Percentiles rank a stretch among this genome's conserved stretches.
Evolutionary conservation across 352 stramenopile species (phyloP).

Genomic region (Globisporangium splendens): DNA sequence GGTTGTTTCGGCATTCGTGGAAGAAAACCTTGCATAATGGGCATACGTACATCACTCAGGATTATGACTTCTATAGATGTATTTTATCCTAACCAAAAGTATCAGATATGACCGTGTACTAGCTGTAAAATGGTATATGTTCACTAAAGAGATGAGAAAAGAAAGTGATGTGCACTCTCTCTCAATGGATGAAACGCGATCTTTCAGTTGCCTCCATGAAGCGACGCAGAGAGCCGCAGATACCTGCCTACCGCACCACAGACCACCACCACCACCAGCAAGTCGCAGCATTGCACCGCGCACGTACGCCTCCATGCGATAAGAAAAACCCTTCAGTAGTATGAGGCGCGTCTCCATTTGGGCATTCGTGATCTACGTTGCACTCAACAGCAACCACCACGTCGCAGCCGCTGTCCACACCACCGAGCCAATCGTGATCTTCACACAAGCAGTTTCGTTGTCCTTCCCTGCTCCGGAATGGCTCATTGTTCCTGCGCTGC

Average conservation of each 20-base stretch:
- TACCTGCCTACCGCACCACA: background rate
- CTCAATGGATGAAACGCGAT: too few relatives aligned
- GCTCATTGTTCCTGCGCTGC: constrained; percentile 35
- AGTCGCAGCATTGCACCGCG: too few relatives aligned
- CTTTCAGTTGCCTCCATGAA: background rate
- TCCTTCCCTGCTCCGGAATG: constrained; percentile 1
- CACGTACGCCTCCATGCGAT: too few relatives aligned
- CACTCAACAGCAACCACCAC: background rate
- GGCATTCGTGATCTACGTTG: background rate
- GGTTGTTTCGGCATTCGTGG: too few relatives aligned
- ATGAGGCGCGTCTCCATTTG: background rate
- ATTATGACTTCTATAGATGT: too few relatives aligned
- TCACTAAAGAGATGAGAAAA: too few relatives aligned
- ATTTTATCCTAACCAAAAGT: too few relatives aligned
- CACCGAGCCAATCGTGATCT: constrained; percentile 6
- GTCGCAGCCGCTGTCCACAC: background rate
- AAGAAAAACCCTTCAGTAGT: background rate
- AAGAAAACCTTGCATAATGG: too few relatives aligned
- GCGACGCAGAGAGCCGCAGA: background rate
- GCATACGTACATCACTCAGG: too few relatives aligned
- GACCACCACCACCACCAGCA: background rate
- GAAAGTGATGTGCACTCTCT: too few relatives aligned
- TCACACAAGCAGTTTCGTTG: constrained; percentile 3
- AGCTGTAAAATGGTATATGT: too few relatives aligned
- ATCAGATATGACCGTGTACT: too few relatives aligned